Conservation (phyloP, 2,329 filamentous ascomycete species). For the Sporothrix euskadiensis region DNA sequence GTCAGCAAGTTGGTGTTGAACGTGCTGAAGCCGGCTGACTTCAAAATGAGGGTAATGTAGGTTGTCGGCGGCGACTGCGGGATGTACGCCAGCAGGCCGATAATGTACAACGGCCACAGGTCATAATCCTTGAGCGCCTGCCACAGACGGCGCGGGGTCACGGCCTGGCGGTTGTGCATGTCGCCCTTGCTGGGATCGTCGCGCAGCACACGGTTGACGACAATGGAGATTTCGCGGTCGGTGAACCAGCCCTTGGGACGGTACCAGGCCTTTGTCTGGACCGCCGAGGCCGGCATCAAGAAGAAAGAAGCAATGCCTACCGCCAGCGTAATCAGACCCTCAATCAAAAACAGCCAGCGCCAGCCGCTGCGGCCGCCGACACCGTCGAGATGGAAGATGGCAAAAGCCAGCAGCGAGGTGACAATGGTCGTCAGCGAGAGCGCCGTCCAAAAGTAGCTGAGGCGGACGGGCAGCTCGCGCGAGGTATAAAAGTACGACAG, state of each 20-base stretch:
- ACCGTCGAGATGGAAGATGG: constrained; percentile 41
- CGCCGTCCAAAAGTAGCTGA: constrained; percentile 41
- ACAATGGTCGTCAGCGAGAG: constrained; percentile 39
- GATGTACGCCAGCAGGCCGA: constrained; percentile 29
- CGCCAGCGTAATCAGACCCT: constrained; percentile 49
- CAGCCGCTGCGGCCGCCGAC: constrained; percentile 42
- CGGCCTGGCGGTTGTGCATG: constrained; percentile 59
- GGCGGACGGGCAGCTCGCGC: constrained; percentile 39
- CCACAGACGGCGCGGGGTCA: constrained; percentile 45
- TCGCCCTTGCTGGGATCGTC: constrained; percentile 61
- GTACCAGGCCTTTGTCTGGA: constrained; percentile 47
- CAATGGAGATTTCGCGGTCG: constrained; percentile 57
- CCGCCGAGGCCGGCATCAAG: constrained; percentile 48
- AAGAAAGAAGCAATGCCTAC: constrained; percentile 49
- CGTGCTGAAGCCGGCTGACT: constrained; percentile 28
- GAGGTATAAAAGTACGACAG: constrained; percentile 42
- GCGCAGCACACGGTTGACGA: constrained; percentile 58
- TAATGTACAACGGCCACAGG: constrained; percentile 32
- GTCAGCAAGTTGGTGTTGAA: constrained; percentile 32
- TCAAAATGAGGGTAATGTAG: constrained; percentile 31
- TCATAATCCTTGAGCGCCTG: constrained; percentile 29
- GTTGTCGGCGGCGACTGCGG: constrained; percentile 23
- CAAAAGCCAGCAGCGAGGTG: constrained; percentile 41
- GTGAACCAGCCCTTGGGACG: constrained; percentile 56
- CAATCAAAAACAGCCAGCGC: constrained; percentile 55